Conservation (phyloP, 306 rosid species). For the Prunus mira region DNA sequence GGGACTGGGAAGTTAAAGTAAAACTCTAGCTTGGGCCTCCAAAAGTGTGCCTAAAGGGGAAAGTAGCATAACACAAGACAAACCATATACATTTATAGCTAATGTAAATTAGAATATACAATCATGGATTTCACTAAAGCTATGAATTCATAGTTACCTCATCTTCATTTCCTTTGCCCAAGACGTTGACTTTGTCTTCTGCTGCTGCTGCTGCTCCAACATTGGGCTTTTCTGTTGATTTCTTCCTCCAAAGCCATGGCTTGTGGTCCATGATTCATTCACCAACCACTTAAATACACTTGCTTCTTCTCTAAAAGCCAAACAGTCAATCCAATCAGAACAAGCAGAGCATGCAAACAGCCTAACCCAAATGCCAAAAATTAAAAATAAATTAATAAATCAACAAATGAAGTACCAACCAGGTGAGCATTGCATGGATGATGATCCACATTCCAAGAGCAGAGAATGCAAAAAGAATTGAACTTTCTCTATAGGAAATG, state of each 20-base stretch:
- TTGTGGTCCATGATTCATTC: slow-evolving; percentile 63
- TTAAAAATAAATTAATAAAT: background rate
- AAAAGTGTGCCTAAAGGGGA: background rate
- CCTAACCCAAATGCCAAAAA: background rate
- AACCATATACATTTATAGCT: background rate
- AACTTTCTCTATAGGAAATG: background rate
- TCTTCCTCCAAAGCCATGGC: slow-evolving; percentile 84
- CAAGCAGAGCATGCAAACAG: background rate
- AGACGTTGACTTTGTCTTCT: slow-evolving; percentile 35
- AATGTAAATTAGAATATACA: background rate
- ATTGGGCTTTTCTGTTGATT: slow-evolving; percentile 60
- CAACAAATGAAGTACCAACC: background rate
- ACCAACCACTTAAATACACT: slow-evolving; percentile 15
- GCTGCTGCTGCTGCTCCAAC: slow-evolving; percentile 4
- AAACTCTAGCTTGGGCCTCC: background rate
- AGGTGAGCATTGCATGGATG: slow-evolving; percentile 10
- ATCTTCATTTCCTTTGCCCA: slow-evolving; percentile 51
- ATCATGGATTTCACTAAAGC: slow-evolving; percentile 3
- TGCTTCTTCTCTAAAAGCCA: slow-evolving; percentile 3
- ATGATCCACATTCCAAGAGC: background rate
- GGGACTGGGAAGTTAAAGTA: too few relatives aligned
- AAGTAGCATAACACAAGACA: background rate
- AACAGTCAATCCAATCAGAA: background rate
- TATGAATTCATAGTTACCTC: slow-evolving; percentile 36
- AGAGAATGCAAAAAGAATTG: background rate